Conservation (phyloP, 805 yeast species). For the Ogataea nakhonphanomensis region DNA sequence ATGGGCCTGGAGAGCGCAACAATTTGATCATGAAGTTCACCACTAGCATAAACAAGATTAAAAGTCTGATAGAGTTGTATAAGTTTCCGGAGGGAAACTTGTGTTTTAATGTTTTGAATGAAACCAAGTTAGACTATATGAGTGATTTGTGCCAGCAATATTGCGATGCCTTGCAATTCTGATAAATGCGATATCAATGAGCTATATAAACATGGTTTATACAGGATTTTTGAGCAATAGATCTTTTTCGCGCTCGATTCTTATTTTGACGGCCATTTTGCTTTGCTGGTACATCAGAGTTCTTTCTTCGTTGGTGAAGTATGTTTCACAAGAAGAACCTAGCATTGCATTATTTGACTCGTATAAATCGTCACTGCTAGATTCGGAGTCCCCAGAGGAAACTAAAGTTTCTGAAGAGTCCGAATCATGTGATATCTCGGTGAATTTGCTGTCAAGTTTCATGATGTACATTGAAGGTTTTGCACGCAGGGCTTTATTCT, state of each 20-base stretch:
- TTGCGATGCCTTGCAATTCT: constrained; percentile 38
- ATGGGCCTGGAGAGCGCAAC: constrained; percentile 21
- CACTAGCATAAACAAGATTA: constrained; percentile 33
- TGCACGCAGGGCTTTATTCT: constrained; percentile 14
- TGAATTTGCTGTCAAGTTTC: constrained; percentile 19
- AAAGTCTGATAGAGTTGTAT: constrained; percentile 29
- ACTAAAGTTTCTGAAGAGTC: constrained; percentile 17
- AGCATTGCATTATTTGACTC: constrained; percentile 10
- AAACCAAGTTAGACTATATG: constrained; percentile 34
- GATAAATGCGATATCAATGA: constrained; percentile 1
- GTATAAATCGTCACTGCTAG: constrained; percentile 8
- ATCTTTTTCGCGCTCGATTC: constrained; percentile 34
- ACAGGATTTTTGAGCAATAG: constrained; percentile 8
- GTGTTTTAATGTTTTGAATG: constrained; percentile 37
- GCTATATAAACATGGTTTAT: constrained; percentile 1
- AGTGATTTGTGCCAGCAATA: constrained; percentile 40
- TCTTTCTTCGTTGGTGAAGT: constrained; percentile 27
- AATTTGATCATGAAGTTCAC: constrained; percentile 31
- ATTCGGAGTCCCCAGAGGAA: constrained; percentile 5
- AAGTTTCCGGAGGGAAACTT: constrained; percentile 36
- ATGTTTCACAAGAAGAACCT: constrained; percentile 10
- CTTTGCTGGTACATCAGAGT: constrained; percentile 30
- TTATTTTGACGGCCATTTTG: constrained; percentile 31
- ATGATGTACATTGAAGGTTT: constrained; percentile 27
- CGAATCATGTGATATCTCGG: constrained; percentile 11